These are phyloP conservation scores for Leccinum aurantiacum DNA, from an alignment of 768 basidiomycete species.

Conservation along the genomic window DNA sequence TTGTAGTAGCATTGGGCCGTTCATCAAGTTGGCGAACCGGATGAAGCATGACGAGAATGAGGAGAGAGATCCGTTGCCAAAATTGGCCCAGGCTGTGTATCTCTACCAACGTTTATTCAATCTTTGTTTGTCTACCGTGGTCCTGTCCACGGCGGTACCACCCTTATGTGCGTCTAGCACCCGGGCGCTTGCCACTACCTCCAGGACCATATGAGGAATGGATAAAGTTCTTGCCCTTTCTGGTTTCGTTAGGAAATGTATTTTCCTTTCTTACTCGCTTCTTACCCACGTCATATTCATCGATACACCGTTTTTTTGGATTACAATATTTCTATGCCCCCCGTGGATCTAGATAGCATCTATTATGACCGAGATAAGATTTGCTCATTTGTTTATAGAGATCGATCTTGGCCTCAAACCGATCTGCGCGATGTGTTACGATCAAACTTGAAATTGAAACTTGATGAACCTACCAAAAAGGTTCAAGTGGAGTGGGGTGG, in stretches of 20 bases:
- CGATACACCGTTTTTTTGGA: background rate
- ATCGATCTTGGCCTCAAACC: background rate
- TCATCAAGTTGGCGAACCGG: slow-evolving; percentile 1
- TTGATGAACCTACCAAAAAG: background rate
- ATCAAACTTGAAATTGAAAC: background rate
- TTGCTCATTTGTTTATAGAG: background rate
- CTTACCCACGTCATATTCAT: background rate
- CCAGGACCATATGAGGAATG: slow-evolving; percentile 10
- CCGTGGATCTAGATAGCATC: background rate
- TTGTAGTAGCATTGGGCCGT: background rate
- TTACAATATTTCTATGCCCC: background rate
- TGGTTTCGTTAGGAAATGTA: background rate
- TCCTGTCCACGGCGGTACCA: slow-evolving; percentile 12
- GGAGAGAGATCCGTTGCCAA: background rate
- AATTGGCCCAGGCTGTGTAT: slow-evolving; percentile 10
- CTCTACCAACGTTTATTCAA: background rate
- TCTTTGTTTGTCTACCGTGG: slow-evolving; percentile 11
- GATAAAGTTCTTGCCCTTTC: background rate
- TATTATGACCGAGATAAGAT: slow-evolving; percentile 3
- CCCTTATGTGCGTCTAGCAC: slow-evolving; percentile 18
- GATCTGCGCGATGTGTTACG: background rate
- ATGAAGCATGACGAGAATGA: background rate
- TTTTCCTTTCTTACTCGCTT: background rate
- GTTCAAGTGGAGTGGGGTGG: background rate
- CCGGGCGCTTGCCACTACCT: slow-evolving; percentile 20